Base-by-base conservation (phyloP, 345 rosid species). In the Populus davidiana region DNA sequence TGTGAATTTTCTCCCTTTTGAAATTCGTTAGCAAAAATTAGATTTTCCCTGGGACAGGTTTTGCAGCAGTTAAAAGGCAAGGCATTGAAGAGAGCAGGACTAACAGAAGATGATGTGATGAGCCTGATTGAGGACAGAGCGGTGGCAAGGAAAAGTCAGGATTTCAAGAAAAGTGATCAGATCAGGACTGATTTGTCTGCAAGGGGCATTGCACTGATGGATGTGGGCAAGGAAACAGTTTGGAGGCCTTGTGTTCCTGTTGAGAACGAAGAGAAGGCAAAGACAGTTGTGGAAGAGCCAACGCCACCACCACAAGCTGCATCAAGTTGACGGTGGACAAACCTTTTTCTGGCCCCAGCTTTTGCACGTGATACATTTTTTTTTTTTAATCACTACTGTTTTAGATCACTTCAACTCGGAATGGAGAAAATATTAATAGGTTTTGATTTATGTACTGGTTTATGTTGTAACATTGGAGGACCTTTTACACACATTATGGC, bases 161-260 rank as follows among this genome's bases (percentile, higher is more conserved):
- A 93, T 9, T 95, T 93, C 27, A 72, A 72, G 5, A 91, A 52
- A 80, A 88, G 96, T 71, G 98, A 93, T 88, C 81, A 83, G 83
- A 87, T 92, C 52, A 90, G 99, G 85, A 86, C 87, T 25, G 87
- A 87, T n/a, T 75, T 95, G 78, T 75, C 88, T 39, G 68, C 64
- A 14, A 79, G 91, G 74, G 98, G 99, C 38, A 90, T 93, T 82
- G 94, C 92, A 2, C 86, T 95, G 1, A 91, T 93, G 99, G 98
- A 95, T 87, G 68, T 86, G 14, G 98, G 98, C 35, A 82, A 81
- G 31, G 93, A 87, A 75, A 93, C 97, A 5, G 81, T 86, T 29
- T 95, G 98, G 98, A 88, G 97, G 73, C 98, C 98, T 8, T 93
- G 97, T 16, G 76, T 89, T 35, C 92, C 92, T 35, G 76, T 74